phyloP scores from a whole-genome alignment of 257 asterid genomes.

The Rhazya stricta region DNA sequence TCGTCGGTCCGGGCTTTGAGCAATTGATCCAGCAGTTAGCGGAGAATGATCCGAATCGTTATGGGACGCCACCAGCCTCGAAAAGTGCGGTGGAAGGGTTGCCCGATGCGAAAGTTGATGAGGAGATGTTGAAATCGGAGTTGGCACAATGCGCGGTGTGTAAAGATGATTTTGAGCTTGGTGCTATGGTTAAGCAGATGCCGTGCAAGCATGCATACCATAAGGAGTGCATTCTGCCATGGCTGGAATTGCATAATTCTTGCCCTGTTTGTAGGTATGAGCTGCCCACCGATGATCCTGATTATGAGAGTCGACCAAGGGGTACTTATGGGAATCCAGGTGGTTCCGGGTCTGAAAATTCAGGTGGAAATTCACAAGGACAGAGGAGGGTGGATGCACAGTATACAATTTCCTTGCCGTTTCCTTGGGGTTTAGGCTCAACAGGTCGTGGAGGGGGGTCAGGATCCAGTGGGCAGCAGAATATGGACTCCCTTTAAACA shows the following conservation, averaged over 20 bases:
- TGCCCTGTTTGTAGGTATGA: slow-evolving; percentile 82
- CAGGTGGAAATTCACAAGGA: slow-evolving; percentile 27
- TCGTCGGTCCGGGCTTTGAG: slow-evolving; percentile 66
- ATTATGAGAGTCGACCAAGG: slow-evolving; percentile 46
- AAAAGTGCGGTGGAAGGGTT: slow-evolving; percentile 49
- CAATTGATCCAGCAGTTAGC: slow-evolving; percentile 69
- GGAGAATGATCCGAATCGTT: slow-evolving; percentile 71
- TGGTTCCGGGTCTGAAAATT: slow-evolving; percentile 17
- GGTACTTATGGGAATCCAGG: slow-evolving; percentile 10
- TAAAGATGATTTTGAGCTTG: slow-evolving; percentile 66
- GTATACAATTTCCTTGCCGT: slow-evolving; percentile 39
- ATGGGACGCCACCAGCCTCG: slow-evolving; percentile 75
- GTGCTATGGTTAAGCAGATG: slow-evolving; percentile 58
- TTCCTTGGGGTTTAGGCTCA: slow-evolving; percentile 45
- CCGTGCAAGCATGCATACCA: slow-evolving; percentile 84
- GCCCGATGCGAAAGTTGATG: slow-evolving; percentile 39
- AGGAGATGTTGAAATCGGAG: slow-evolving; percentile 50
- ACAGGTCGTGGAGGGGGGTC: slow-evolving; percentile 39
- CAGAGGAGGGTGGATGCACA: slow-evolving; percentile 33
- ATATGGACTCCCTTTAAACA: slow-evolving; percentile 24
- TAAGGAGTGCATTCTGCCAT: slow-evolving; percentile 62
- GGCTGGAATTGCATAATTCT: slow-evolving; percentile 80
- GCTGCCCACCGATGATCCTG: slow-evolving; percentile 80
- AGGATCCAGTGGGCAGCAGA: slow-evolving; percentile 25
- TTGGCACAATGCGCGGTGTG: slow-evolving; percentile 82